These are phyloP conservation scores for Clonostachys rhizophaga DNA, from an alignment of 2,329 filamentous ascomycete species.

Conservation along the genomic window DNA sequence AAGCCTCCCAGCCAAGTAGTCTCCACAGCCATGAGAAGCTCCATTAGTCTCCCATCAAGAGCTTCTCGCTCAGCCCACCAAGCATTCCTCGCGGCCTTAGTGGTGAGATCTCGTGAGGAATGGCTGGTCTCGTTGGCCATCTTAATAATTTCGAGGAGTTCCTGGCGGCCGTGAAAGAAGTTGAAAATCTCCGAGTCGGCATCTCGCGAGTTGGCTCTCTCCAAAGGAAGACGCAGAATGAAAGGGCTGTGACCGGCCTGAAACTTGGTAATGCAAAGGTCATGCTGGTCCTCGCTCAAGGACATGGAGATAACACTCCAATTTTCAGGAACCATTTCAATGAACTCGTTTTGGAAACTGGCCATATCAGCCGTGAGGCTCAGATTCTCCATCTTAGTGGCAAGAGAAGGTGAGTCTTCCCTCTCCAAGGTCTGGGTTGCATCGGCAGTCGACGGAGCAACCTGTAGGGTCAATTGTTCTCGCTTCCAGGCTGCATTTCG, in stretches of 20 bases:
- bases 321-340: slow-evolving; percentile 75
- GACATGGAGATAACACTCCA: slow-evolving; percentile 89
- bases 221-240: slow-evolving; percentile 79
- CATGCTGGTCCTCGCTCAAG: slow-evolving; percentile 74
- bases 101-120: slow-evolving; percentile 61
- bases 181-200: slow-evolving; percentile 75
- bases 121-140: slow-evolving; percentile 83
- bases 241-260: slow-evolving; percentile 74
- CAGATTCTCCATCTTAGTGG: slow-evolving; percentile 16
- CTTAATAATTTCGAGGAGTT: slow-evolving; percentile 78
- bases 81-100: slow-evolving; percentile 69
- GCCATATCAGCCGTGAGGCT: slow-evolving; percentile 46
- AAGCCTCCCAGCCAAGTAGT: slow-evolving; percentile 95
- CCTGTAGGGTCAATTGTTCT: slow-evolving; percentile 55
- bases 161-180: slow-evolving; percentile 73
- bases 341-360: slow-evolving; percentile 72
- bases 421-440: too few relatives aligned
- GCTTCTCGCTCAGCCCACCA: slow-evolving; percentile 89
- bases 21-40: slow-evolving; percentile 81
- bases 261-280: slow-evolving; percentile 86
- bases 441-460: neutral
- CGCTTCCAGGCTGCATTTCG: slow-evolving; percentile 64
- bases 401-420: neutral
- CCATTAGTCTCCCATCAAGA: slow-evolving; percentile 71
- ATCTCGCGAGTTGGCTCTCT: slow-evolving; percentile 75